Evolutionary conservation across 768 basidiomycete species (phyloP), one percentile per base, ranked within the genome.

Genomic region (Pleurotus giganteus): DNA sequence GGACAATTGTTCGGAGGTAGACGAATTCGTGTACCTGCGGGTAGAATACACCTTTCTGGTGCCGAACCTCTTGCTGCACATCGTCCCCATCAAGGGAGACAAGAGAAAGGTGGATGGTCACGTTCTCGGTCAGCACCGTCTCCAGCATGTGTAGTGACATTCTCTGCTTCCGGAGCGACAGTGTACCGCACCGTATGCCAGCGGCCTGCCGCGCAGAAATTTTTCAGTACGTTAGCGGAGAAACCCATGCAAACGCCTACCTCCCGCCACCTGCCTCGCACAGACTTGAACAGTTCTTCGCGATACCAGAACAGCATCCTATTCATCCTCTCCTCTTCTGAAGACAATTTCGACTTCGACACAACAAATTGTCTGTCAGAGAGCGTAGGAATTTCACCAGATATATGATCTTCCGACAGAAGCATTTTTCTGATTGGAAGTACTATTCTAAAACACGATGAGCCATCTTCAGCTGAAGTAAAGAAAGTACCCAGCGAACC

Each of bases 241-340:
- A 41, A 27, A 59, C 3, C n/a, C 6, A 19, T 11, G 41, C 6
- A 50, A 52, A 15, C 3, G 23, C 81, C 56, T 56, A 93, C 95
- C 82, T 98, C 97, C 64, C 80, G 80, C 97, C 97, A 99, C 15
- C 74, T 76, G 8, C 88, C 88, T 11, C 72, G 74, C 12, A 98
- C 66, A 47, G 73, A 70, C 43, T 82, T 82, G 62, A 98, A 81
- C 8, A 99, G 71, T 58, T 88, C 85, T 67, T 99, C 95, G 31
- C 95, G 79, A 66, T 97, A 96, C 97, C 97, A 99, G 73, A 98
- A 99, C 13, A 95, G 66, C 65, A 94, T 90, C 34, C 85, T 78
- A 65, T 93, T 88, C 8, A 75, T 64, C 39, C 74, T 75, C 57
- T 88, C 80, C 60, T 91, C 86, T 42, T 69, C 72, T 9, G 70